Evolutionary conservation across 169 alveolate genomes (phyloP).

Genomic region (Cardiosporidium cionae): DNA sequence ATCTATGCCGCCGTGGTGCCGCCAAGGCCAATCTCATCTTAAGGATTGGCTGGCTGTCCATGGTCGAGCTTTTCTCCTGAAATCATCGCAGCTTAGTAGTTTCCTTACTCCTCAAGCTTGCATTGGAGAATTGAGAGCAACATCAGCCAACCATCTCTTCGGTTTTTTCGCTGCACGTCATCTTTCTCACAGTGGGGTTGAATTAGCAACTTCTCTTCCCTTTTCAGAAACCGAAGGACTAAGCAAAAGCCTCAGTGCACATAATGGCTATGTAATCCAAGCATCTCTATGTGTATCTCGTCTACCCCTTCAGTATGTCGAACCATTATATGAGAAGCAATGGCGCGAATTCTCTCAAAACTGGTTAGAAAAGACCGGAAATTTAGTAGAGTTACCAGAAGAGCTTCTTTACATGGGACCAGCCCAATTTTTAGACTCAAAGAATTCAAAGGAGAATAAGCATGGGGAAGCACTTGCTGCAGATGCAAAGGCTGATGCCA

Average conservation of each 20-base stretch:
- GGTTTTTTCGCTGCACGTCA: too few species aligned
- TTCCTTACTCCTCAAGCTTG: too few species aligned
- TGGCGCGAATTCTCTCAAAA: constrained; percentile 15
- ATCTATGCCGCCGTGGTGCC: too few species aligned
- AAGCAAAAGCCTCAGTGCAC: not conserved
- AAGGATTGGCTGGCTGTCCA: too few species aligned
- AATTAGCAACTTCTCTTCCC: too few species aligned
- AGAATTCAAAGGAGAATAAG: constrained; percentile 2
- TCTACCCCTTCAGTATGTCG: constrained; percentile 34
- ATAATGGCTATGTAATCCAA: not conserved
- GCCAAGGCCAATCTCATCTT: too few species aligned
- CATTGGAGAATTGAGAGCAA: too few species aligned
- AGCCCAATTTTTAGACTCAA: constrained; percentile 24
- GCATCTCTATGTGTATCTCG: constrained; percentile 28
- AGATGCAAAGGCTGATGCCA: not conserved
- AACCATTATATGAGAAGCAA: constrained; percentile 15
- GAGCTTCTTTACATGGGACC: constrained; percentile 34
- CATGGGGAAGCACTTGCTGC: not conserved
- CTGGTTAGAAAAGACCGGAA: constrained; percentile 21
- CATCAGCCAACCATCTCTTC: too few species aligned
- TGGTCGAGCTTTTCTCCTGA: too few species aligned
- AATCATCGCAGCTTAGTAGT: too few species aligned
- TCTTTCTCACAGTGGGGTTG: too few species aligned
- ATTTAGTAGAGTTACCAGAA: constrained; percentile 7
- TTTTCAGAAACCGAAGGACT: too few species aligned